phyloP scores from a whole-genome alignment of 345 rosid species.

The Firmiana major region DNA sequence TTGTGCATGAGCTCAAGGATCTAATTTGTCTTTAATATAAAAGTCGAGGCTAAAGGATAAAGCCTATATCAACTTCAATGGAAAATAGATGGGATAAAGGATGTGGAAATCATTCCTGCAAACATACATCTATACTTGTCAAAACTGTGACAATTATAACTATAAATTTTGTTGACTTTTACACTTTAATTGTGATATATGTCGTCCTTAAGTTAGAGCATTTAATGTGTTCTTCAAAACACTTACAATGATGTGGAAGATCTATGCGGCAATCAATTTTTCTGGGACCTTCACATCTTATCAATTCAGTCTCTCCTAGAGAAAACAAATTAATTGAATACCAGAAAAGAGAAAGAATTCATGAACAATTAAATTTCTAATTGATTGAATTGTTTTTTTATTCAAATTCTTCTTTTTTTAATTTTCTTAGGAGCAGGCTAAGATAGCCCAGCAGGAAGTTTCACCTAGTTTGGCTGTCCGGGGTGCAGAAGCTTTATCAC shows the following conservation, averaged over 20 bases:
- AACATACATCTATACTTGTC: background rate
- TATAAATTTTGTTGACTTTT: background rate
- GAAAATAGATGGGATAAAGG: background rate
- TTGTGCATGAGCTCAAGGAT: background rate
- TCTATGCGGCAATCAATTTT: background rate
- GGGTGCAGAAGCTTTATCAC: slow-evolving; percentile 27
- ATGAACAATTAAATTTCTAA: background rate
- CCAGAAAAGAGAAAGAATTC: background rate
- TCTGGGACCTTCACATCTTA: background rate
- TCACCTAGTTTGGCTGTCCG: slow-evolving; percentile 21
- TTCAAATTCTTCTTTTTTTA: slow-evolving; percentile 1
- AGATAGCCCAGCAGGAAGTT: slow-evolving; percentile 28
- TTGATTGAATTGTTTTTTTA: background rate
- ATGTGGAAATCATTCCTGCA: background rate
- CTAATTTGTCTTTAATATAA: background rate
- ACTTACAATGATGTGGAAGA: background rate
- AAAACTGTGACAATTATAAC: background rate
- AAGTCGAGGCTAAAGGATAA: background rate
- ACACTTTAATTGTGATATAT: background rate
- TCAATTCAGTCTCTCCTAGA: background rate
- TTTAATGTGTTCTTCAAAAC: background rate
- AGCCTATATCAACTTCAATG: slow-evolving; percentile 8
- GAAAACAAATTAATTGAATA: background rate
- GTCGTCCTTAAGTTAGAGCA: background rate
- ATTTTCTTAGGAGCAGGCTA: slow-evolving; percentile 29